phyloP scores from a whole-genome alignment of 768 basidiomycete species.

The Gautieria morchelliformis region DNA sequence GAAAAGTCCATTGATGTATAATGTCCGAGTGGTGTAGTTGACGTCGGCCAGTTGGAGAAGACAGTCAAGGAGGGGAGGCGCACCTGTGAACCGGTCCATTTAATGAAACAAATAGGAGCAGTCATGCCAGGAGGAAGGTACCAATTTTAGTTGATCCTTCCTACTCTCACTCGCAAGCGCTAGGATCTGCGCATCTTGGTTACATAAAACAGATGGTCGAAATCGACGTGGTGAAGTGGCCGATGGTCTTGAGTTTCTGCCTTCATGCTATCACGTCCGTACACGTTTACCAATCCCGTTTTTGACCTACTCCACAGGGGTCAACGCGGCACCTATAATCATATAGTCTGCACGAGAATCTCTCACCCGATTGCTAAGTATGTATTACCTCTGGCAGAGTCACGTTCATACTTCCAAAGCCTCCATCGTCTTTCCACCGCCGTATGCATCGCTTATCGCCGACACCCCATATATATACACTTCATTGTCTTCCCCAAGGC shows the following conservation, averaged over 20 bases:
- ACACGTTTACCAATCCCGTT: conserved; percentile 89
- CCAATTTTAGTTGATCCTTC: conserved; percentile 85
- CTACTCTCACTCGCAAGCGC: conserved; percentile 83
- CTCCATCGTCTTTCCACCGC: conserved; percentile 85
- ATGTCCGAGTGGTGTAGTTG: conserved; percentile 80
- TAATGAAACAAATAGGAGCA: not conserved
- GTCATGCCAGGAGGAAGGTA: conserved; percentile 28
- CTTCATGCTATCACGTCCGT: conserved; percentile 46
- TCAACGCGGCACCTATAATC: not conserved
- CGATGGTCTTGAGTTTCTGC: conserved; percentile 55
- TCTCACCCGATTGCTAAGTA: conserved; percentile 69
- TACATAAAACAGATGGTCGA: conserved; percentile 74
- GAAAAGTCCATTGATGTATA: conserved; percentile 85
- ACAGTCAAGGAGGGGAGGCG: conserved; percentile 82
- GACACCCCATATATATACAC: conserved; percentile 93
- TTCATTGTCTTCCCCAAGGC: conserved; percentile 69
- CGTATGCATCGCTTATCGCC: conserved; percentile 64
- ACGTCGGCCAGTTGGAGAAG: conserved; percentile 97
- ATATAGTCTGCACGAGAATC: not conserved
- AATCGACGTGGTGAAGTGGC: conserved; percentile 82
- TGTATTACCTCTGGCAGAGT: conserved; percentile 34
- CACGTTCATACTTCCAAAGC: conserved; percentile 54
- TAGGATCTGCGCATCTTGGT: conserved; percentile 80
- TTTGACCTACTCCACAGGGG: conserved; percentile 54
- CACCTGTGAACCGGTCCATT: conserved; percentile 42